A percentile compares a stretch with the other conserved stretches of the same genome.
These are phyloP conservation scores for Malassezia slooffiae DNA, from an alignment of 1,284 basidiomycete genomes.

Conservation along the genomic window DNA sequence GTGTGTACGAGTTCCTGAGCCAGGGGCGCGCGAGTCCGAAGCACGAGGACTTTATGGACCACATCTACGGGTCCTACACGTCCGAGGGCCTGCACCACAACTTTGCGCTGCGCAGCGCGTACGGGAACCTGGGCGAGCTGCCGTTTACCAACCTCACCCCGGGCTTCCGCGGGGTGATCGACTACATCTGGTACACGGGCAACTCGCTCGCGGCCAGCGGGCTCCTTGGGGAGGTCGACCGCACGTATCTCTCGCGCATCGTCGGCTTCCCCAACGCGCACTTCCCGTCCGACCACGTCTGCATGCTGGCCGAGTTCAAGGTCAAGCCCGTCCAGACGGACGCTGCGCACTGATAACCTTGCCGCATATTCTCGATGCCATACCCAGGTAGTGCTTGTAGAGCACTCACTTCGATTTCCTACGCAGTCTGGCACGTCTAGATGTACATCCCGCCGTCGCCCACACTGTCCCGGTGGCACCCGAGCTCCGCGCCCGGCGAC, in stretches of 20 bases:
- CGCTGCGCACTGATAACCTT: not conserved
- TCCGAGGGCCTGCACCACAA: conserved; percentile 73
- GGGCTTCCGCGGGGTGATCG: conserved; percentile 55
- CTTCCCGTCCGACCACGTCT: conserved; percentile 56
- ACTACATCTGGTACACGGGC: conserved; percentile 86
- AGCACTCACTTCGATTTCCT: too few species aligned
- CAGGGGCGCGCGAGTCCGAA: conserved; percentile 57
- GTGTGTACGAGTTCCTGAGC: conserved; percentile 83
- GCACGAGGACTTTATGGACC: conserved; percentile 85
- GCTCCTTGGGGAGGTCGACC: conserved; percentile 79
- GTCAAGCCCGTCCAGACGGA: conserved; percentile 22
- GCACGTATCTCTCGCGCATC: conserved; percentile 70
- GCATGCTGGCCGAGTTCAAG: conserved; percentile 43
- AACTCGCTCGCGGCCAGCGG: conserved; percentile 70
- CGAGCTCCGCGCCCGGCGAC: not conserved
- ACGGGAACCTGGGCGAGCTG: conserved; percentile 51
- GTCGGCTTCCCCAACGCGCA: conserved; percentile 96
- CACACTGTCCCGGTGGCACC: not conserved
- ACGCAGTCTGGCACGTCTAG: conserved; percentile 1
- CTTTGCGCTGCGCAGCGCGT: conserved; percentile 72
- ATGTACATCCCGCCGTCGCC: conserved; percentile 16
- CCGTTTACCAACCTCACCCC: conserved; percentile 86
- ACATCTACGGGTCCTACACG: conserved; percentile 84
- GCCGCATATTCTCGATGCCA: not conserved
- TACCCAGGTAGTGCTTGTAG: conserved; percentile 1